A percentile compares a stretch with the other conserved stretches of the same genome.
Conservation (phyloP, 2,329 filamentous ascomycete species). For the Trichoderma afroharzianum region DNA sequence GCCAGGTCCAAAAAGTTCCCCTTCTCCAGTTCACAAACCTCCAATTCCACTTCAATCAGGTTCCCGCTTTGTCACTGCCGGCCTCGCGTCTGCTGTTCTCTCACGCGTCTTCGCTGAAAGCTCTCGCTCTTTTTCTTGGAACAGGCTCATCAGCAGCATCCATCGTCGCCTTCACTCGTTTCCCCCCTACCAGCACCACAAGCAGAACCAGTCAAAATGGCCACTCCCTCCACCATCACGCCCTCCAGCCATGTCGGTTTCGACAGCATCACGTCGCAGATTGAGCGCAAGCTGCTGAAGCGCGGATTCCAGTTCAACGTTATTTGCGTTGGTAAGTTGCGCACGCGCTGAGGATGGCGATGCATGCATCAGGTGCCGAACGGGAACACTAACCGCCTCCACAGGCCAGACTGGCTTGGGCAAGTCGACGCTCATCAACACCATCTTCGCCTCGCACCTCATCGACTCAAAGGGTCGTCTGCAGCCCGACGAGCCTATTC, state of each 20-base stretch:
- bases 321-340: slow-evolving; percentile 89
- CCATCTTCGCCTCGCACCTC: slow-evolving; percentile 98
- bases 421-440: slow-evolving; percentile 99
- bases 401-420: slow-evolving; percentile 95
- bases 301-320: slow-evolving; percentile 99
- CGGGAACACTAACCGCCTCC: slow-evolving; percentile 17
- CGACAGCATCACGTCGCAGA: slow-evolving; percentile 99
- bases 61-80: slow-evolving; percentile 21
- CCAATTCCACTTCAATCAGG: slow-evolving; percentile 26
- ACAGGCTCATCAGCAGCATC: slow-evolving; percentile 25
- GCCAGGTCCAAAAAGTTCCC: slow-evolving; percentile 38
- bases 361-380: background rate
- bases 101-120: slow-evolving; percentile 25
- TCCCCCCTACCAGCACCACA: background rate
- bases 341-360: background rate
- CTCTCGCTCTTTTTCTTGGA: slow-evolving; percentile 35
- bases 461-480: slow-evolving; percentile 98
- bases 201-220: slow-evolving; percentile 40
- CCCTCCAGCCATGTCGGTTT: slow-evolving; percentile 99
- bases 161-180: slow-evolving; percentile 10
- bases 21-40: slow-evolving; percentile 30
- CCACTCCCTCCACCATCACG: slow-evolving; percentile 67
- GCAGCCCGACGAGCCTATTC: slow-evolving; percentile 85
- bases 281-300: slow-evolving; percentile 99
- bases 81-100: slow-evolving; percentile 16